Base-by-base conservation (phyloP, 2,329 filamentous ascomycete genomes). In the Trematosphaeria pertusa region DNA sequence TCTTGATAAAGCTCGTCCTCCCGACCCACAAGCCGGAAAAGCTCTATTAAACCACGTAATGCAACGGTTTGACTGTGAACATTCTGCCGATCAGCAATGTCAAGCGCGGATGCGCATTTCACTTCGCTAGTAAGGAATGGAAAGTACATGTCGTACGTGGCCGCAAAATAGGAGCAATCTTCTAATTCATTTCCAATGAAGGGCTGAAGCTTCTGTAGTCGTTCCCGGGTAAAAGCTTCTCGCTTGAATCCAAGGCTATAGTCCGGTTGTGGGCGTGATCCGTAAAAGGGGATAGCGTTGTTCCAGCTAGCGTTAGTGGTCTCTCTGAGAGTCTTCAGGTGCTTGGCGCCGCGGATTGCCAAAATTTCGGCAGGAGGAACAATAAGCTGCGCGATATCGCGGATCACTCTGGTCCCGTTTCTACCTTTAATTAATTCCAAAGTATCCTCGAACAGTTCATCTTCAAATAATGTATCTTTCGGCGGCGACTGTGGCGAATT, bases 81-180 rank as follows among this genome's bases (percentile, higher is more conserved):
- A 46, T 59, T 59, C 37, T 59, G 65, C 48, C 59, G 53, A 52
- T 65, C 56, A 21, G 58, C 58, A 9, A 56, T 46, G 33, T 57
- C 51, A 35, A 61, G 51, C 22, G 42, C 46, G 12, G 48, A 41
- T 31, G 44, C 51, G 33, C 48, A 48, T 36, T 61, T 59, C 14
- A 61, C 58, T 43, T 61, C 58, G 47, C 50, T 36, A 26, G 56
- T 58, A 17, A 61, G 38, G 34, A 59, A 50, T 35, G 51, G 31
- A 64, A 58, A 41, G 54, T 51, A 38, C 65, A 50, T 49, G 30
- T 45, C 31, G 30, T 49, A 45, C 9, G 74, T 79, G 9, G 53
- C 71, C 65, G 76, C 73, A 44, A 80, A 76, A 50, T 62, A 71
- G 17, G 70, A 80, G 39, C 54, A 61, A 48, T 75, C 67, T 33